A percentile compares a stretch with the other conserved stretches of the same genome.
Conservation (phyloP, 108 stramenopile species). For the Pseudonitzschia delicatissima region DNA sequence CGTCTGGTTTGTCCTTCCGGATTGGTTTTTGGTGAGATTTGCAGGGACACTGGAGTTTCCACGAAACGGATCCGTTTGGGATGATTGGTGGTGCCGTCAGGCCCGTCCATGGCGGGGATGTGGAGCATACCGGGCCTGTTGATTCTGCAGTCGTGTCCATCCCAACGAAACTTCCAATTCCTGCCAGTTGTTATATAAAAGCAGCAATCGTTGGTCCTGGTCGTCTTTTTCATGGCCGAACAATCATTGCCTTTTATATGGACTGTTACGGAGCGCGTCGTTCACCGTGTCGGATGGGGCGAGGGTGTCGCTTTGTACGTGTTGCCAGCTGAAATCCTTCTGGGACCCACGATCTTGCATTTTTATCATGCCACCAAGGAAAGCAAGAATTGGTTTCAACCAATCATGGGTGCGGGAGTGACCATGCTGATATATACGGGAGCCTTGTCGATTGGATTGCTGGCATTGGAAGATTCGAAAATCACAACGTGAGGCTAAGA, state of each 20-base stretch:
- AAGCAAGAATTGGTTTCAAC: background rate
- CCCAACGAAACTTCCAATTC: background rate
- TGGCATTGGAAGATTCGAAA: background rate
- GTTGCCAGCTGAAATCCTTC: slow-evolving; percentile 3
- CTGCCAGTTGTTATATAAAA: background rate
- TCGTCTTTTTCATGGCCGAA: background rate
- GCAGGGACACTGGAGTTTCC: background rate
- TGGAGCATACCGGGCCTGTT: slow-evolving; percentile 3
- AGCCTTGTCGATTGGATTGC: slow-evolving; percentile 4
- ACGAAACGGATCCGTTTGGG: slow-evolving; percentile 1
- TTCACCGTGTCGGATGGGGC: background rate
- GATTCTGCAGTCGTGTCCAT: background rate
- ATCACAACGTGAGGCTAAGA: too few relatives aligned
- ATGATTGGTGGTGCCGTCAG: background rate
- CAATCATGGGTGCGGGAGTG: slow-evolving; percentile 8
- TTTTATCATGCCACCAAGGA: background rate
- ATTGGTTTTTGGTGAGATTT: slow-evolving; percentile 8
- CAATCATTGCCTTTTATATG: slow-evolving; percentile 3
- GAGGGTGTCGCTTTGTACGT: slow-evolving; percentile 4
- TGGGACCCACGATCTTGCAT: slow-evolving; percentile 4
- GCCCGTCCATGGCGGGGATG: slow-evolving; percentile 9
- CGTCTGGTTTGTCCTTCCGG: background rate
- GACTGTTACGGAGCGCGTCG: background rate
- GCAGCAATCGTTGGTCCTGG: background rate
- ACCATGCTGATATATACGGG: slow-evolving; percentile 8